Evolutionary conservation across 352 stramenopile species (phyloP), one percentile per base, ranked within the genome.

Genomic region (Phytophthora cactorum): DNA sequence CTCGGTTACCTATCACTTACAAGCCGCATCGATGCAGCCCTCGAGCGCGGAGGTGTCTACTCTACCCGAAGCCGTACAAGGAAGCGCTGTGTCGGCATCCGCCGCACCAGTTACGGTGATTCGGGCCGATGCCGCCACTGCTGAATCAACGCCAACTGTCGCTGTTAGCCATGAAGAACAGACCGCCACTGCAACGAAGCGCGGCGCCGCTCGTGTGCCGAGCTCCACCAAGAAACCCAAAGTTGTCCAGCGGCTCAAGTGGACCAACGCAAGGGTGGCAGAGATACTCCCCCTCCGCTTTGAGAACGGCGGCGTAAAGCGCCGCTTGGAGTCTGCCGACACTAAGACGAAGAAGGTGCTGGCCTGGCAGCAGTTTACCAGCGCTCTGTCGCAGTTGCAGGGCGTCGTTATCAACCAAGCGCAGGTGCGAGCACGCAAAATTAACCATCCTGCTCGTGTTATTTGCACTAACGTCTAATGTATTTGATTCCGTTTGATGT

Each of bases 341-440:
- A 64, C 57, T 5, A 64, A 57, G 34, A 45, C 27, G 10, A 54
- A 64, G 57, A 56, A 47, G 27, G 34, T 46, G 8, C 44, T 52
- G 7, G 46, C 32, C 5, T 64, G 46, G 34, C 32, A 64, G 15
- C 36, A 52, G 12, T 64, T 57, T 52, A 10, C 46, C 15, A 63
- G 57, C 46, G 34, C 29, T 25, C 28, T 57, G 25, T 57, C 36
- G 34, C 34, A 56, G 56, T 51, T 22, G 27, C 22, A 29, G 29
- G 53, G 34, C 10, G 28, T 59, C 36, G 52, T 50, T 28, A 50
- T 49, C 41, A 59, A 25, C 36, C 52, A 59, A 10, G 38, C 10
- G 38, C 25, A 59, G 52, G 52, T 47, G 46, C 36, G 52, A 15
- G 12, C 36, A 15, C 47, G 9, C 15, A 25, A 46, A 27, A 49